Conservation (phyloP, 306 rosid species). For the Inga leiocalycina region DNA sequence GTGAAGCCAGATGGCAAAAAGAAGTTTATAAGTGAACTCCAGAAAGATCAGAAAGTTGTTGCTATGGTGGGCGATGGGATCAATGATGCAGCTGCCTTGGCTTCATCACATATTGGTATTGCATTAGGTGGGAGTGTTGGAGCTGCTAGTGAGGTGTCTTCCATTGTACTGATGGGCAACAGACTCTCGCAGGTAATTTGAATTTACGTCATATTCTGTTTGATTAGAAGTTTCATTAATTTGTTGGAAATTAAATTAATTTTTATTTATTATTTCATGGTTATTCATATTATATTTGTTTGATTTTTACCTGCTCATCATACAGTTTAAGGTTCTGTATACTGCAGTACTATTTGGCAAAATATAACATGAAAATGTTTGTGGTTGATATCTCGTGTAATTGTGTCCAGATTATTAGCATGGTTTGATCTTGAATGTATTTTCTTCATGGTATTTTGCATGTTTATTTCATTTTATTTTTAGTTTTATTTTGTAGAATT, state of each 20-base stretch:
- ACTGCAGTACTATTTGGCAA: not conserved
- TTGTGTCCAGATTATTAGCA: not conserved
- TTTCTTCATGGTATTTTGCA: not conserved
- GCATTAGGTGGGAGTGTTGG: constrained; percentile 98
- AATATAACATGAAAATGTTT: not conserved
- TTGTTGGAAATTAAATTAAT: not conserved
- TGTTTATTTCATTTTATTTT: not conserved
- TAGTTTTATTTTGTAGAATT: not conserved
- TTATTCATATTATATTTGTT: constrained; percentile 1
- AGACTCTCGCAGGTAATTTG: constrained; percentile 79
- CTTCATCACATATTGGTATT: constrained; percentile 84
- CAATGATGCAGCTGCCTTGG: constrained; percentile 98
- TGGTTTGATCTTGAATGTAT: not conserved
- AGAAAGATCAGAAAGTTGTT: constrained; percentile 62
- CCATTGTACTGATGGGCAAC: constrained; percentile 88
- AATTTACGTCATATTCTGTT: constrained; percentile 9
- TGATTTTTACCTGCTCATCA: constrained; percentile 1
- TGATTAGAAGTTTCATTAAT: constrained; percentile 1
- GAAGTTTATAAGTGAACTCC: constrained; percentile 70
- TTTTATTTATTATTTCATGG: constrained; percentile 11
- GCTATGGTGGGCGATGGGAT: constrained; percentile 99
- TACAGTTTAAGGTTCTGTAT: constrained; percentile 18
- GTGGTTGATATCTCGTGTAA: not conserved
- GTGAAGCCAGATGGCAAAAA: constrained; percentile 86
- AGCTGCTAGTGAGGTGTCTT: constrained; percentile 98